Conservation (phyloP, 2,329 filamentous ascomycete genomes). For the Zopfia rhizophila region DNA sequence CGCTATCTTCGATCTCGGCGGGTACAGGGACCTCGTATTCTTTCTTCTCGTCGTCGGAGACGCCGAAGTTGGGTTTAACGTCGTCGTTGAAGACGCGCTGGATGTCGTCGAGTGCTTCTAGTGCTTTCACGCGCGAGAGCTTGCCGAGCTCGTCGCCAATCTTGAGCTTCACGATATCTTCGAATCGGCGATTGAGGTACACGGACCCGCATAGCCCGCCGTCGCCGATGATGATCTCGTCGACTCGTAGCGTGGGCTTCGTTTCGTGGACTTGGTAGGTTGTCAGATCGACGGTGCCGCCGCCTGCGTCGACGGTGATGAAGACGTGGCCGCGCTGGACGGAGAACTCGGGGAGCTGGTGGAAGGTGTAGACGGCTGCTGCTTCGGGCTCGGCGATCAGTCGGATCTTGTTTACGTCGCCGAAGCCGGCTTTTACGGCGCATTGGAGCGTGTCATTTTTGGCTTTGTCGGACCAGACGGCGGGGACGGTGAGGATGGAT, state of each 20-base stretch:
- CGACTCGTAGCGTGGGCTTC: constrained; percentile 1
- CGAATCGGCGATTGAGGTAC: not conserved
- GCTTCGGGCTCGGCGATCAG: constrained; percentile 3
- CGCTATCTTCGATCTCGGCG: no score
- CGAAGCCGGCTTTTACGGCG: not conserved
- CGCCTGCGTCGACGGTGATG: not conserved
- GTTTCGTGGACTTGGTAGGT: constrained; percentile 7
- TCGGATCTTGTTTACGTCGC: not conserved
- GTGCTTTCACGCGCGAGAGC: no score
- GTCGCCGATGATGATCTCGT: not conserved
- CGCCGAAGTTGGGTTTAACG: no score
- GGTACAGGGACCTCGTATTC: no score
- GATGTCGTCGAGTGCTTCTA: no score
- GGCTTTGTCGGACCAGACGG: not conserved
- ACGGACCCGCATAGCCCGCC: constrained; percentile 9
- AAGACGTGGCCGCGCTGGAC: not conserved
- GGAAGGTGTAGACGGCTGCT: not conserved
- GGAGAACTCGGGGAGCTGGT: not conserved
- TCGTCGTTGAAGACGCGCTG: no score
- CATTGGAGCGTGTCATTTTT: not conserved
- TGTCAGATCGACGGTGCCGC: constrained; percentile 2
- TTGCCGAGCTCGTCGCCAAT: not conserved
- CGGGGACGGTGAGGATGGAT: not conserved
- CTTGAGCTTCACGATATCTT: not conserved
- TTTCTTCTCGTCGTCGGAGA: no score